Base-by-base conservation (phyloP, 2,329 filamentous ascomycete species). In the Gnomoniopsis sp. region DNA sequence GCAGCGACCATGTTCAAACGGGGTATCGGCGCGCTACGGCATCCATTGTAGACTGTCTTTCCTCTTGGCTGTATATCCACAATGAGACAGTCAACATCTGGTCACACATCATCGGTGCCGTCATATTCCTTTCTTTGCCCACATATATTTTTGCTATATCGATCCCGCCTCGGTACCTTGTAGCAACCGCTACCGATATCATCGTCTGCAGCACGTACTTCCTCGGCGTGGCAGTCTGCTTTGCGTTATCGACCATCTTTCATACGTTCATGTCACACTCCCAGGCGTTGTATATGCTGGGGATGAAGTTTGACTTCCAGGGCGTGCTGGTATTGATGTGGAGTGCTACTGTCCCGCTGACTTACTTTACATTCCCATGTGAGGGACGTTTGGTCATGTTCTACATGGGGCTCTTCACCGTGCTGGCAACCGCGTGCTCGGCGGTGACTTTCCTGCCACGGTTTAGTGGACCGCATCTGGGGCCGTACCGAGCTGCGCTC, bases 271-370 rank as follows among this genome's bases (percentile, higher is more conserved):
- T 78, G 62, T 82, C 80, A 57, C 84, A 87, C 63, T 82, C 78
- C 53, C 71, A 77, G 8, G 64, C 70, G 6, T 74, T 82, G 15
- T 77, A 77, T 41, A 71, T 71, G 12, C 75, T 81, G 59, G 83
- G 82, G 6, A 82, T 85, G 61, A 79, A 83, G 64, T 70, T 87
- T 30, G 85, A 88, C 66, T 84, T 86, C 63, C 76, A 85, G 47
- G 84, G 84, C 8, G 83, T 88, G 47, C 76, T 88, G 2, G 72
- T 82, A 7, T 69, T 88, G 59, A 87, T 87, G 70, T 88, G 83
- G 82, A 80, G 81, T 3, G 79, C 79, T 59, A 85, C 82, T 49
- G 74, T 86, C 7, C 84, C 85, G 4, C 78, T 82, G 1, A 71
- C 86, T n/a, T 82, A 81, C 65, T 83, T 83, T 66, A 76, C 74